Percentiles rank a stretch among this genome's conserved stretches.
phyloP scores from a whole-genome alignment of 257 asterid genomes.

The Nyctanthes arbortristis region DNA sequence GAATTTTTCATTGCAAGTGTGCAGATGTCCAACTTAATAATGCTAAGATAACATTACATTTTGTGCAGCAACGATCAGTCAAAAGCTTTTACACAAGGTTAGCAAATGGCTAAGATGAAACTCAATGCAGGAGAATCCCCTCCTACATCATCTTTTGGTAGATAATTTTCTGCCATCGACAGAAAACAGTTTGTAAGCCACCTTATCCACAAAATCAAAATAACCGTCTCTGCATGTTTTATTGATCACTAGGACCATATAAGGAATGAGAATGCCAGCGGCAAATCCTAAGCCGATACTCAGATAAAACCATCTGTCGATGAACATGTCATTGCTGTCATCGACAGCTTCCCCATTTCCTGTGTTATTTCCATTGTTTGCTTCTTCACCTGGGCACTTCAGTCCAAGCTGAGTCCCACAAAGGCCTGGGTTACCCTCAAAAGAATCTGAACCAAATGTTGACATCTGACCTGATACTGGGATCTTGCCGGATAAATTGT shows the following conservation, averaged over 20 bases:
- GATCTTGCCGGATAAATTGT: slow-evolving; percentile 48
- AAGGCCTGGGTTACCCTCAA: slow-evolving; percentile 42
- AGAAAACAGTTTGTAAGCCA: slow-evolving; percentile 18
- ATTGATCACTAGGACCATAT: slow-evolving; percentile 23
- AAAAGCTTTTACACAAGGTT: not conserved
- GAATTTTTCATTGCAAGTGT: too few species aligned
- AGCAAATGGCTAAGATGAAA: too few species aligned
- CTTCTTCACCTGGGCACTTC: slow-evolving; percentile 33
- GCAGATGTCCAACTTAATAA: too few species aligned
- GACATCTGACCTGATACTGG: slow-evolving; percentile 48
- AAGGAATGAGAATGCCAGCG: slow-evolving; percentile 43
- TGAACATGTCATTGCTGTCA: slow-evolving; percentile 22
- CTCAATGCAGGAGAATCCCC: not conserved
- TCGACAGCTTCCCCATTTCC: not conserved
- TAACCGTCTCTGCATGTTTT: slow-evolving; percentile 46
- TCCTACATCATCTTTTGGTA: not conserved
- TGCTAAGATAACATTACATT: too few species aligned
- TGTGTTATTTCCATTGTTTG: slow-evolving; percentile 9
- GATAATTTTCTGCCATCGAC: not conserved
- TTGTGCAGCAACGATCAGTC: not conserved
- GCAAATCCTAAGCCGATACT: slow-evolving; percentile 56
- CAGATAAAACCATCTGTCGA: slow-evolving; percentile 51
- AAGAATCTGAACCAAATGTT: slow-evolving; percentile 40
- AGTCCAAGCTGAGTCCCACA: slow-evolving; percentile 48
- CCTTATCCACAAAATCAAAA: slow-evolving; percentile 37